These are phyloP conservation scores for Coniochaeta ligniaria DNA, from an alignment of 2,329 filamentous ascomycete genomes.

Conservation along the genomic window DNA sequence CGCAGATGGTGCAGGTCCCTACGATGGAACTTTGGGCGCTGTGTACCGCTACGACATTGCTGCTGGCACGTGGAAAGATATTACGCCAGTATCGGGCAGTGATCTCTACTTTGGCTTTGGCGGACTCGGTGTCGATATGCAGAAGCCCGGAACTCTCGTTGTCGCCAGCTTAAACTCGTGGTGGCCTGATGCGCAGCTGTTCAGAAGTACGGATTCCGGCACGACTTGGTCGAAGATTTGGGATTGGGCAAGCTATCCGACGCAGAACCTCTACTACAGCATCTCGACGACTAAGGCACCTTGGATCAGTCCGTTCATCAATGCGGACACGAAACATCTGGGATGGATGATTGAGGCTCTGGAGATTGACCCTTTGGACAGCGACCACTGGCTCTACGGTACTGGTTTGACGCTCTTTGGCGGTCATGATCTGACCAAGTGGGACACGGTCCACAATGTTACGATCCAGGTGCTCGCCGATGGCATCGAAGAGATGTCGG, in stretches of 20 bases:
- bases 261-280: constrained; percentile 36
- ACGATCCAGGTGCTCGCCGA: constrained; percentile 40
- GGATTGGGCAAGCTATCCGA: constrained; percentile 40
- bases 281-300: constrained; percentile 41
- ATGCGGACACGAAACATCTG: constrained; percentile 41
- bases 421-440: constrained; percentile 46
- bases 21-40: constrained; percentile 45
- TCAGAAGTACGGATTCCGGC: constrained; percentile 46
- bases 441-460: constrained; percentile 42
- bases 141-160: constrained; percentile 47
- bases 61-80: constrained; percentile 42
- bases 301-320: constrained; percentile 51
- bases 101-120: constrained; percentile 48
- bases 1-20: constrained; percentile 47
- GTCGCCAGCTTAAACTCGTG: constrained; percentile 51
- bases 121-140: constrained; percentile 44
- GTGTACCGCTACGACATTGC: constrained; percentile 48
- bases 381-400: constrained; percentile 54
- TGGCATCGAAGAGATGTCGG: constrained; percentile 44
- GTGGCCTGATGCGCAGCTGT: constrained; percentile 52
- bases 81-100: constrained; percentile 42
- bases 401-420: constrained; percentile 35
- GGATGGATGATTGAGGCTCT: constrained; percentile 57
- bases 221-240: constrained; percentile 46
- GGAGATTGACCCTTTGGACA: constrained; percentile 51